These are phyloP conservation scores for Sphenostylis stenocarpa DNA, from an alignment of 306 rosid genomes.

Conservation along the genomic window DNA sequence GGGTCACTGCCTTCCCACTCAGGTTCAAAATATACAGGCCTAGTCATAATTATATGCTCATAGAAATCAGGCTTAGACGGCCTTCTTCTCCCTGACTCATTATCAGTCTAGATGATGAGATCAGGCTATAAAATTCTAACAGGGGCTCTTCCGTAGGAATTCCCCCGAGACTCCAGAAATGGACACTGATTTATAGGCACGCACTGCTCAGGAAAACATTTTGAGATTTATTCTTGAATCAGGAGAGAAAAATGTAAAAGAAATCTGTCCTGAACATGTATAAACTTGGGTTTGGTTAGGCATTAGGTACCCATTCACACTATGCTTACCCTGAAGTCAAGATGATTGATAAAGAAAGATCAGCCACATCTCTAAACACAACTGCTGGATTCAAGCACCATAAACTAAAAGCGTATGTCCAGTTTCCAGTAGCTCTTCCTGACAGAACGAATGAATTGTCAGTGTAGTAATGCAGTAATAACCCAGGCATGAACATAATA, in stretches of 20 bases:
- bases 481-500: constrained; percentile 14
- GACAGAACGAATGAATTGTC: constrained; percentile 32
- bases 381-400: constrained; percentile 99
- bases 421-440: constrained; percentile 68
- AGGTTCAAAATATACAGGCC: constrained; percentile 1
- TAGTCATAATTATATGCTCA: neutral
- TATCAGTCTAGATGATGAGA: neutral
- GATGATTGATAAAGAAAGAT: constrained; percentile 83
- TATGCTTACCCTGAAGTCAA: constrained; percentile 85
- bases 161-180: neutral
- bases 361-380: constrained; percentile 86
- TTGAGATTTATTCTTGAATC: neutral
- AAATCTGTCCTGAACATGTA: constrained; percentile 1
- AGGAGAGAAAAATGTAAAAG: neutral
- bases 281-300: constrained; percentile 22
- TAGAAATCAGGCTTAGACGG: neutral
- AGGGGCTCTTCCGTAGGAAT: neutral
- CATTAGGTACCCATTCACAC: neutral
- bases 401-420: constrained; percentile 84
- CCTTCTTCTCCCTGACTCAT: neutral
- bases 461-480: constrained; percentile 23
- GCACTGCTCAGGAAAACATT: constrained; percentile 7
- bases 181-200: neutral
- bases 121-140: neutral
- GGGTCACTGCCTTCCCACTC: neutral